These are phyloP conservation scores for Sugiyamaella mastotermitis DNA, from an alignment of 805 yeast genomes.

Conservation along the genomic window DNA sequence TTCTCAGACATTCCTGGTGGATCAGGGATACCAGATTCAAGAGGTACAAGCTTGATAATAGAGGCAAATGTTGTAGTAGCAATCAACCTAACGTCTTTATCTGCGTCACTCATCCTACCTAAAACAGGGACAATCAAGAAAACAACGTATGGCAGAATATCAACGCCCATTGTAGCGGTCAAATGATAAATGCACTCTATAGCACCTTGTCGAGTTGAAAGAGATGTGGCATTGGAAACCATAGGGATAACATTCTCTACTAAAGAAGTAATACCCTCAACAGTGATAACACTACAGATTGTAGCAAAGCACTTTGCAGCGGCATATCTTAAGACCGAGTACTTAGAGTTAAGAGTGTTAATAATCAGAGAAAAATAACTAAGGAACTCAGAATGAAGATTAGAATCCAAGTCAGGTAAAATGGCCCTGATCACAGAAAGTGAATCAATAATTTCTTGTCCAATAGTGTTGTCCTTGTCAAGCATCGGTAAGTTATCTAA, in stretches of 20 bases:
- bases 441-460: slow-evolving; percentile 81
- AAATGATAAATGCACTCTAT: slow-evolving; percentile 87
- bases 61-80: slow-evolving; percentile 97
- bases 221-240: slow-evolving; percentile 66
- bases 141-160: slow-evolving; percentile 88
- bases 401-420: slow-evolving; percentile 50
- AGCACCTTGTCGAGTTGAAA: slow-evolving; percentile 83
- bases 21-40: slow-evolving; percentile 96
- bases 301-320: slow-evolving; percentile 86
- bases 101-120: slow-evolving; percentile 97
- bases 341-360: slow-evolving; percentile 55
- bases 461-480: slow-evolving; percentile 36
- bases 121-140: slow-evolving; percentile 92
- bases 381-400: slow-evolving; percentile 44
- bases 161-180: slow-evolving; percentile 77
- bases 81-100: slow-evolving; percentile 76
- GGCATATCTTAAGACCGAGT: slow-evolving; percentile 80
- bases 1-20: slow-evolving; percentile 86
- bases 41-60: slow-evolving; percentile 88
- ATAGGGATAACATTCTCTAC: slow-evolving; percentile 76
- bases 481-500: slow-evolving; percentile 22
- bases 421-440: slow-evolving; percentile 75
- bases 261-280: slow-evolving; percentile 66
- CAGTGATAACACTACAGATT: slow-evolving; percentile 62
- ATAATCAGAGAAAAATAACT: slow-evolving; percentile 48